These are phyloP conservation scores for Chlamydomonas sphaeroides DNA, from an alignment of 139 green algal species.

Conservation along the genomic window DNA sequence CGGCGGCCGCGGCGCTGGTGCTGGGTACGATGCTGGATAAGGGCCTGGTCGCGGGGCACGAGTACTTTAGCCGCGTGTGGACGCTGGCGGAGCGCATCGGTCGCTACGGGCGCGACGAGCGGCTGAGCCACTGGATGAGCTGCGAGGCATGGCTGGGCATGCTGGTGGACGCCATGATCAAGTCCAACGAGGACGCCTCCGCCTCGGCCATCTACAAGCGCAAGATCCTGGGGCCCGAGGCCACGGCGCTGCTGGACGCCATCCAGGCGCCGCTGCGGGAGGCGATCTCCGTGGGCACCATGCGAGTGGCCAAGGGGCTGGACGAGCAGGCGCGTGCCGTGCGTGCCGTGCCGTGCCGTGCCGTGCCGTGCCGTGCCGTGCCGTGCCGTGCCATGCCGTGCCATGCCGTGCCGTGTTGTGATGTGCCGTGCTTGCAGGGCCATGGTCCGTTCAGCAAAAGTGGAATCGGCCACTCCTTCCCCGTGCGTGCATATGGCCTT, in stretches of 20 bases:
- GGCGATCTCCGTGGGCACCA: background rate
- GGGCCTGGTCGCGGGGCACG: background rate
- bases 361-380: too few species aligned
- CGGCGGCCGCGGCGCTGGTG: too few species aligned
- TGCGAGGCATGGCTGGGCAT: slow-evolving; percentile 12
- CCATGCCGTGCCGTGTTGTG: too few species aligned
- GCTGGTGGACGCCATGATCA: slow-evolving; percentile 5
- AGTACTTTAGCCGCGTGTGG: slow-evolving; percentile 13
- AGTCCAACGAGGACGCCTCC: background rate
- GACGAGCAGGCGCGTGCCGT: background rate
- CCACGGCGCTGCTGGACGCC: background rate
- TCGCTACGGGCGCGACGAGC: background rate
- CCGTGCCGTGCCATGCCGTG: too few species aligned
- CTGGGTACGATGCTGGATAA: background rate
- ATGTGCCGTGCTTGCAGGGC: too few species aligned
- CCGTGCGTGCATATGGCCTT: too few species aligned
- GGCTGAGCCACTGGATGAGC: background rate
- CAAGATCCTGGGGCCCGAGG: background rate
- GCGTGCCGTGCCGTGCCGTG: too few species aligned
- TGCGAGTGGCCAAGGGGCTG: background rate
- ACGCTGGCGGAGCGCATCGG: slow-evolving; percentile 13
- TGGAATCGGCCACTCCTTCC: too few species aligned
- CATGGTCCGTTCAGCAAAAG: too few species aligned
- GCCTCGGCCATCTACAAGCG: slow-evolving; percentile 1
- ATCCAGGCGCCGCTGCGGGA: background rate